Evolutionary conservation across 805 yeast species (phyloP).

Genomic region (Ogataea thermomethanolica): DNA sequence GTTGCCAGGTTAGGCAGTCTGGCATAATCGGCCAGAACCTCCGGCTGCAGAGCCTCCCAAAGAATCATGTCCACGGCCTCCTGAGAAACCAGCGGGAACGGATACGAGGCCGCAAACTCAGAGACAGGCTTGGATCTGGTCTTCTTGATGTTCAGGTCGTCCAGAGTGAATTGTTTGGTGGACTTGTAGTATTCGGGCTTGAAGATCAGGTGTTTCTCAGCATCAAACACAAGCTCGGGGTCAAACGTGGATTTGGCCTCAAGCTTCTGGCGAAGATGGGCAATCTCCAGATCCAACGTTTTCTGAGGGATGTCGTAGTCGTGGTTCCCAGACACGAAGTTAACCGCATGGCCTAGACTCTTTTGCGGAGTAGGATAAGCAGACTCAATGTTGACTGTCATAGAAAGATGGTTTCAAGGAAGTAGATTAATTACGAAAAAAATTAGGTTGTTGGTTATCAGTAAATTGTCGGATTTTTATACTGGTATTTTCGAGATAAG

Average conservation of each 20-base stretch:
- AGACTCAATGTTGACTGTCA: constrained; percentile 17
- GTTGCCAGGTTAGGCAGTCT: constrained; percentile 34
- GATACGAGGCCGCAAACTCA: constrained; percentile 45
- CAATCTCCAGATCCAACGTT: constrained; percentile 26
- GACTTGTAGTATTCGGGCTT: constrained; percentile 34
- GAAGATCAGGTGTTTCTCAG: constrained; percentile 35
- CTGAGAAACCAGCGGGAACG: constrained; percentile 55
- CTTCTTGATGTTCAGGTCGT: constrained; percentile 34
- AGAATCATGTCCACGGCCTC: constrained; percentile 56
- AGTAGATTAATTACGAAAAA: too few species aligned
- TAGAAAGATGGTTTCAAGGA: not conserved
- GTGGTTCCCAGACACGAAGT: constrained; percentile 17
- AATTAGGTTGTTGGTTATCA: too few species aligned
- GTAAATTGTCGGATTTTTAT: too few species aligned
- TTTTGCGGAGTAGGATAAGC: constrained; percentile 21
- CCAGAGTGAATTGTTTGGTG: constrained; percentile 36
- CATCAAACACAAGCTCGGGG: constrained; percentile 35
- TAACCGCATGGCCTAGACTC: constrained; percentile 19
- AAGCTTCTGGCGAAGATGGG: constrained; percentile 15
- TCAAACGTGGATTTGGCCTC: constrained; percentile 27
- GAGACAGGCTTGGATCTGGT: constrained; percentile 30
- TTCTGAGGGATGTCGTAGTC: constrained; percentile 23
- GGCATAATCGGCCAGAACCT: constrained; percentile 40
- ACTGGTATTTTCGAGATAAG: not conserved
- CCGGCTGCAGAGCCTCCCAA: constrained; percentile 46